Evolutionary conservation across 2,329 filamentous ascomycete species (phyloP).

Genomic region (Fusarium sp.): DNA sequence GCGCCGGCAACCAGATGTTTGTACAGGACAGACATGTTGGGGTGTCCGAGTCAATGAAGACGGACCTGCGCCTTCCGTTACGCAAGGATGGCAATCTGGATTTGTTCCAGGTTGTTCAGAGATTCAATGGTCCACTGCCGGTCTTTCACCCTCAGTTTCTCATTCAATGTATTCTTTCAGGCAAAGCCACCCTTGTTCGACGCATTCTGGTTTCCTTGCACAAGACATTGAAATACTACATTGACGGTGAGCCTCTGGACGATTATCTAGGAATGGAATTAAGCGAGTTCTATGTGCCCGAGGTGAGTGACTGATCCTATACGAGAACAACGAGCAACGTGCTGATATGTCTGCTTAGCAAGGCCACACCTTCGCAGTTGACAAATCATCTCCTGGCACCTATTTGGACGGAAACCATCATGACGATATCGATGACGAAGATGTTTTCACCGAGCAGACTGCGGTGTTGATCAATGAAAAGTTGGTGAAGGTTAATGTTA

Average conservation of each 20-base stretch:
- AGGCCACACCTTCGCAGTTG: slow-evolving; percentile 35
- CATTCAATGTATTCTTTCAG: slow-evolving; percentile 85
- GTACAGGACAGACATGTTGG: slow-evolving; percentile 83
- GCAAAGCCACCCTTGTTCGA: slow-evolving; percentile 80
- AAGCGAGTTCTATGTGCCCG: slow-evolving; percentile 67
- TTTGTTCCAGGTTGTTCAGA: slow-evolving; percentile 84
- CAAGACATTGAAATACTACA: slow-evolving; percentile 83
- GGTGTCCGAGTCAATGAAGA: slow-evolving; percentile 70
- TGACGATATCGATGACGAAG: slow-evolving; percentile 67
- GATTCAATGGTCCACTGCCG: slow-evolving; percentile 88
- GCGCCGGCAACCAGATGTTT: slow-evolving; percentile 91
- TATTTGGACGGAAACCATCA: slow-evolving; percentile 55
- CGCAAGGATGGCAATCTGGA: slow-evolving; percentile 69
- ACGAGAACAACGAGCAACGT: neutral
- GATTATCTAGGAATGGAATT: slow-evolving; percentile 77
- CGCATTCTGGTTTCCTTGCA: slow-evolving; percentile 79
- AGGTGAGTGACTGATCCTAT: slow-evolving; percentile 36
- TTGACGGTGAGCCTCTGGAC: slow-evolving; percentile 84
- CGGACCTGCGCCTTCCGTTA: slow-evolving; percentile 63
- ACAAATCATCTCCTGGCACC: slow-evolving; percentile 53
- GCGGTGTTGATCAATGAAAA: slow-evolving; percentile 80
- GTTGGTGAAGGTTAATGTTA: slow-evolving; percentile 79
- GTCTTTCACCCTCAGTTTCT: slow-evolving; percentile 94
- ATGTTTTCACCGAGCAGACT: slow-evolving; percentile 77
- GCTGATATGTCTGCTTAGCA: slow-evolving; percentile 34